Percentiles rank a stretch among this genome's conserved stretches.
Evolutionary conservation across 2,329 filamentous ascomycete species (phyloP).

Genomic region (Penicillium rolfsii): DNA sequence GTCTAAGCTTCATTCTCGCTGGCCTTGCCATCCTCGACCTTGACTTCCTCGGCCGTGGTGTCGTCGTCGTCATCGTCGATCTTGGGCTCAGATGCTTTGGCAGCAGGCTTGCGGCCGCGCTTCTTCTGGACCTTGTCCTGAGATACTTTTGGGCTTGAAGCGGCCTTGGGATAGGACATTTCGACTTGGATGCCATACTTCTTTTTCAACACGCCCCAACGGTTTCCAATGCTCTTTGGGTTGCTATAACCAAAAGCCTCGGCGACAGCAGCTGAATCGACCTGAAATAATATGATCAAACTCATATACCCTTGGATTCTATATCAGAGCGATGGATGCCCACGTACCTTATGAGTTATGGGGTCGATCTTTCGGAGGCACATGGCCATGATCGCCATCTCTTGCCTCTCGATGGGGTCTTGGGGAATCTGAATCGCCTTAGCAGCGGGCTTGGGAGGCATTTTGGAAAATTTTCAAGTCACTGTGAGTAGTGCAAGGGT

Average conservation of each 20-base stretch:
- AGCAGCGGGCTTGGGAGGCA: neutral
- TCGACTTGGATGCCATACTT: slow-evolving; percentile 26
- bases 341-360: neutral
- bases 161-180: neutral
- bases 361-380: slow-evolving; percentile 4
- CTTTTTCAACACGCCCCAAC: slow-evolving; percentile 32
- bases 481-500: too few species aligned
- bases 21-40: neutral
- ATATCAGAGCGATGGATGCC: neutral
- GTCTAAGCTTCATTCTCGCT: neutral
- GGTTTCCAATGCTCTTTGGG: slow-evolving; percentile 33
- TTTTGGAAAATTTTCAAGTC: neutral
- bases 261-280: slow-evolving; percentile 34
- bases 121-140: neutral
- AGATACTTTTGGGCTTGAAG: neutral
- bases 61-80: neutral
- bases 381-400: slow-evolving; percentile 11
- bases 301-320: neutral
- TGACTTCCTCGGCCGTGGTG: neutral
- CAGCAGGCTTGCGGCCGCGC: neutral
- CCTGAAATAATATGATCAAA: slow-evolving; percentile 10
- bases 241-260: slow-evolving; percentile 34
- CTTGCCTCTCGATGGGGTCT: neutral
- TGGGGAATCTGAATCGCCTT: too few species aligned
- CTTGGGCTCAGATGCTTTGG: neutral